A percentile compares a stretch with the other conserved stretches of the same genome.
Evolutionary conservation across 495 filamentous ascomycete genomes (phyloP).

Genomic region (Jackrogersella minutella): DNA sequence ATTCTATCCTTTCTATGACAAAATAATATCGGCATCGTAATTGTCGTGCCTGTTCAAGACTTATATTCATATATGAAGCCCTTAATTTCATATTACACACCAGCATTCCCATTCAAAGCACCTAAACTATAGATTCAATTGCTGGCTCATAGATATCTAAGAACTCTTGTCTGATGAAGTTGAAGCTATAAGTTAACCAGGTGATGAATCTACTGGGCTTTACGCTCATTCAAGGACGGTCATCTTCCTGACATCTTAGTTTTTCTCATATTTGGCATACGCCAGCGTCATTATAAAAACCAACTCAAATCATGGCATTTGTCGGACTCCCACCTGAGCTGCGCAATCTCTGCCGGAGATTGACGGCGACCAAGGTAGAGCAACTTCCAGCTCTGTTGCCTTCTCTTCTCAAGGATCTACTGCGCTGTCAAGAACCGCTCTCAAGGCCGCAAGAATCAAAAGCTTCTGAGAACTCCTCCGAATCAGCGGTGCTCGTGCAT

Average conservation of each 20-base stretch:
- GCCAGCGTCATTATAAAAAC: too few relatives aligned
- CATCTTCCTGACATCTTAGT: too few relatives aligned
- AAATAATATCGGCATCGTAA: too few relatives aligned
- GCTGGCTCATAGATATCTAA: background rate
- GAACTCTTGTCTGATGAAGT: background rate
- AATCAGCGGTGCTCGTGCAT: slow-evolving; percentile 71
- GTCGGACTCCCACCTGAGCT: slow-evolving; percentile 57
- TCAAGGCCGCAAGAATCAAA: slow-evolving; percentile 59
- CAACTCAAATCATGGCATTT: slow-evolving; percentile 34
- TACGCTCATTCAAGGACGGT: too few relatives aligned
- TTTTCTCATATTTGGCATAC: too few relatives aligned
- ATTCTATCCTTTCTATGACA: too few relatives aligned
- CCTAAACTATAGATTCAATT: background rate
- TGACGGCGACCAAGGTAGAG: slow-evolving; percentile 68
- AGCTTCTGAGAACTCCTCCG: slow-evolving; percentile 62
- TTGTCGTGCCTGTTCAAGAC: too few relatives aligned
- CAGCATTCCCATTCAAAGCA: too few relatives aligned
- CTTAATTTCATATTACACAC: too few relatives aligned
- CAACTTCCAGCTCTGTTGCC: slow-evolving; percentile 71
- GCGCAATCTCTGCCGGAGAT: slow-evolving; percentile 70
- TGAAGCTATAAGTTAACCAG: background rate
- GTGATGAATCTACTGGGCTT: background rate
- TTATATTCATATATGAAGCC: too few relatives aligned
- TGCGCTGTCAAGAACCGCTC: slow-evolving; percentile 66
- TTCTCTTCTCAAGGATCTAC: slow-evolving; percentile 66